Evolutionary conservation across 202 grass and related monocot species (phyloP).

Genomic region (Brachypodium distachyon): DNA sequence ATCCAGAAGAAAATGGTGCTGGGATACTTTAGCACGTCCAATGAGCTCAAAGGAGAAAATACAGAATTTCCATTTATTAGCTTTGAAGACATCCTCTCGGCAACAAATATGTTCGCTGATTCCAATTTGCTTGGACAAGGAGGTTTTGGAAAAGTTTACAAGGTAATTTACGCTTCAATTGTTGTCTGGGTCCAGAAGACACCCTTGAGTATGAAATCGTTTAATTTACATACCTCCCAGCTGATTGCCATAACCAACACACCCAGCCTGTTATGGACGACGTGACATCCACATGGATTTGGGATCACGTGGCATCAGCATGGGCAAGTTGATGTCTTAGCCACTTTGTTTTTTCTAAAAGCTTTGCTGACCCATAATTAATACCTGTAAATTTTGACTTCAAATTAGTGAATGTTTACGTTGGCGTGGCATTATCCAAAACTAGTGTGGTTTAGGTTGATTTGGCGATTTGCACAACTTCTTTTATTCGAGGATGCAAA

Average conservation of each 20-base stretch:
- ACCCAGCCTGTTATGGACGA: too few relatives aligned
- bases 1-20: not conserved
- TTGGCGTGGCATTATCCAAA: not conserved
- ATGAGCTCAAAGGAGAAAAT: not conserved
- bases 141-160: constrained; percentile 43
- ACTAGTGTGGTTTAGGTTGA: not conserved
- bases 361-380: not conserved
- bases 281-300: too few relatives aligned
- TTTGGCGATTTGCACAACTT: not conserved
- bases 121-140: constrained; percentile 20
- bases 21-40: not conserved
- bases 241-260: too few relatives aligned
- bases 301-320: too few relatives aligned
- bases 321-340: too few relatives aligned
- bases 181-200: too few relatives aligned
- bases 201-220: too few relatives aligned
- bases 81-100: not conserved
- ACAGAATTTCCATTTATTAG: not conserved
- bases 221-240: too few relatives aligned
- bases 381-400: not conserved
- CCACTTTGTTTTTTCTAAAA: too few relatives aligned
- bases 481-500: not conserved
- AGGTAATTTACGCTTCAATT: too few relatives aligned
- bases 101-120: not conserved
- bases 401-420: not conserved